Base-by-base conservation (phyloP, 2,329 filamentous ascomycete species). In the Cercospora sp. region DNA sequence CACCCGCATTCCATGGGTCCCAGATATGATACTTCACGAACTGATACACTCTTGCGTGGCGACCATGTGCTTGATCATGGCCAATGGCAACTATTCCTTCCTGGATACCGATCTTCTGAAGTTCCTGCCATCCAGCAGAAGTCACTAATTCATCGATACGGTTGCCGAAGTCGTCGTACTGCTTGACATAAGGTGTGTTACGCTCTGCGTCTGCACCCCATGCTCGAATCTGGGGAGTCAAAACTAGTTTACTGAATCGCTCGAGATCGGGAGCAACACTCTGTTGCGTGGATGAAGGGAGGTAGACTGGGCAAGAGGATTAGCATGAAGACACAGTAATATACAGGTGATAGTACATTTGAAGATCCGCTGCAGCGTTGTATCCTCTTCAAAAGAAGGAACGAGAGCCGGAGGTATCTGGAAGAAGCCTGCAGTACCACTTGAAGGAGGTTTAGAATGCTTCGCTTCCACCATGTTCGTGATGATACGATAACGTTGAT, bases 81-180 rank as follows among this genome's bases (percentile, higher is more conserved):
- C 86, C 88, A 53, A 85, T 82, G 0, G 87, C 86, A 9, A 89
- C 83, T 5, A 89, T 79, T 0, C 89, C 89, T 69, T 86, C 85
- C 33, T 81, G 76, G 16, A 86, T 83, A 0, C 88, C 88, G 71
- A 89, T 86, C 1, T 84, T 81, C 71, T 89, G 87, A 2, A 91
- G 80, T 48, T 83, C 81, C 45, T 84, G 82, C 90, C 90, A 93
- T 30, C 91, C 90, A 70, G 89, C 85, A 0, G 85, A 84, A 0
- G 89, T 89, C 40, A 90, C 82, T 1, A 92, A 80, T 36, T 87
- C 84, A 58, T 86, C 85, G 0, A 86, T 85, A 5, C 60, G 60
- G 12, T 62, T 42, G n/a, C 60, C 60, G 40, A 62, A 62, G 12
- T 40, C 36, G 73, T 89, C 86, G 10, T 87, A 82, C 1, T 87